phyloP scores from a whole-genome alignment of 768 basidiomycete species.

The Tremella mesenterica region DNA sequence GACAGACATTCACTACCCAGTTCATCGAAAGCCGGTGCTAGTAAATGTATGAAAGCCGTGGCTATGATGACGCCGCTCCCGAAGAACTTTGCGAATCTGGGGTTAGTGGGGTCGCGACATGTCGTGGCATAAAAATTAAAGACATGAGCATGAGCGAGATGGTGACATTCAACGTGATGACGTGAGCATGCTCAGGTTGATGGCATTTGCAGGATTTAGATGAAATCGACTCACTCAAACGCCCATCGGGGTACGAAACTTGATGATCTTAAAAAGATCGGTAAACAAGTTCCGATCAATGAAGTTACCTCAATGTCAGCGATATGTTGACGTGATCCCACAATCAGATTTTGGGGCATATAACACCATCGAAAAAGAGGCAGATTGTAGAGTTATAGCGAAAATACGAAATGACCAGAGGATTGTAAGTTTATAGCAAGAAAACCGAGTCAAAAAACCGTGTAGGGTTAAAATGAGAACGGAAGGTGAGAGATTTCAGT shows the following conservation, averaged over 20 bases:
- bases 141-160: background rate
- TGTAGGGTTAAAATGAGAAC: background rate
- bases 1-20: slow-evolving; percentile 63
- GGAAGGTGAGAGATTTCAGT: background rate
- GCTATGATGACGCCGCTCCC: slow-evolving; percentile 74
- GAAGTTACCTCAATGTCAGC: slow-evolving; percentile 34
- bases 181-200: background rate
- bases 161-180: background rate
- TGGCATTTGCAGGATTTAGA: background rate
- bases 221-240: slow-evolving; percentile 56
- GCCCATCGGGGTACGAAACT: slow-evolving; percentile 51
- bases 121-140: background rate
- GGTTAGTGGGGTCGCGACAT: background rate
- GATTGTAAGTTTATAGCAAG: no score
- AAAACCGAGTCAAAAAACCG: background rate
- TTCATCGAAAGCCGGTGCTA: slow-evolving; percentile 64
- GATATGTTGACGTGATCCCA: no score
- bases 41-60: slow-evolving; percentile 61
- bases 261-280: slow-evolving; percentile 29
- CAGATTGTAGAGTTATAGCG: no score
- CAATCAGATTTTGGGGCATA: no score
- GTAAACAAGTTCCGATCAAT: slow-evolving; percentile 30
- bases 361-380: no score
- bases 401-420: no score
- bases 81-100: slow-evolving; percentile 77